Evolutionary conservation across 108 stramenopile species (phyloP).

Genomic region (Chaetoceros tenuissimus): DNA sequence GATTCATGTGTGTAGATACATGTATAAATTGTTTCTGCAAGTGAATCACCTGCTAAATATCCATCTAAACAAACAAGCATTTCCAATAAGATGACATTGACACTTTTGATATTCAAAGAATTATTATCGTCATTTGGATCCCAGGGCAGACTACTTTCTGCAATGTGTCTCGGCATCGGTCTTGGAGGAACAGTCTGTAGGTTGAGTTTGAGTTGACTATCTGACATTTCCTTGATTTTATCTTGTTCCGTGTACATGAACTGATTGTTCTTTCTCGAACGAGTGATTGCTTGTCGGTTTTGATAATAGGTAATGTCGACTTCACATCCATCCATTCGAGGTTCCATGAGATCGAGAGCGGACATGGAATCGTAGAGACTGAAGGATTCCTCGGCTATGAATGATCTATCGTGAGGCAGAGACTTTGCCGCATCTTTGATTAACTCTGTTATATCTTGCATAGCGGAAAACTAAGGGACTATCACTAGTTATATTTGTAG

Average conservation of each 20-base stretch:
- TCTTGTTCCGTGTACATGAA: constrained; percentile 4
- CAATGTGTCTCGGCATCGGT: constrained; percentile 29
- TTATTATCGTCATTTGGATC: constrained; percentile 42
- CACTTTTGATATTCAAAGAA: constrained; percentile 29
- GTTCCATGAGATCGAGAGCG: constrained; percentile 81
- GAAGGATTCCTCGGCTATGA: constrained; percentile 50
- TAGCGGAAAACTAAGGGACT: too few species aligned
- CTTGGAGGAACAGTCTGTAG: constrained; percentile 24
- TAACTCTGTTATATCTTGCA: constrained; percentile 32
- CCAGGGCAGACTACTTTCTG: constrained; percentile 29
- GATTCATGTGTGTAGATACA: constrained; percentile 71
- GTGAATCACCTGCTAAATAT: constrained; percentile 62
- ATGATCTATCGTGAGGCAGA: constrained; percentile 33
- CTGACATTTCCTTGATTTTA: neutral
- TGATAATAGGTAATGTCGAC: constrained; percentile 33
- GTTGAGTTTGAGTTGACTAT: constrained; percentile 1
- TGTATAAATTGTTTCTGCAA: constrained; percentile 79
- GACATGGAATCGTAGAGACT: constrained; percentile 86
- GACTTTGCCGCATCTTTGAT: constrained; percentile 34
- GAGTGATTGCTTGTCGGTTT: too few species aligned
- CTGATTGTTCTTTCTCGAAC: too few species aligned
- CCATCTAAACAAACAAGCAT: constrained; percentile 38
- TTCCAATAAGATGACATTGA: constrained; percentile 24
- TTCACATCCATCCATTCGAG: constrained; percentile 88
- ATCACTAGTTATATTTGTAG: too few species aligned